A percentile compares a stretch with the other conserved stretches of the same genome.
phyloP scores from a whole-genome alignment of 2,329 filamentous ascomycete genomes.

The Aureobasidium sp. region DNA sequence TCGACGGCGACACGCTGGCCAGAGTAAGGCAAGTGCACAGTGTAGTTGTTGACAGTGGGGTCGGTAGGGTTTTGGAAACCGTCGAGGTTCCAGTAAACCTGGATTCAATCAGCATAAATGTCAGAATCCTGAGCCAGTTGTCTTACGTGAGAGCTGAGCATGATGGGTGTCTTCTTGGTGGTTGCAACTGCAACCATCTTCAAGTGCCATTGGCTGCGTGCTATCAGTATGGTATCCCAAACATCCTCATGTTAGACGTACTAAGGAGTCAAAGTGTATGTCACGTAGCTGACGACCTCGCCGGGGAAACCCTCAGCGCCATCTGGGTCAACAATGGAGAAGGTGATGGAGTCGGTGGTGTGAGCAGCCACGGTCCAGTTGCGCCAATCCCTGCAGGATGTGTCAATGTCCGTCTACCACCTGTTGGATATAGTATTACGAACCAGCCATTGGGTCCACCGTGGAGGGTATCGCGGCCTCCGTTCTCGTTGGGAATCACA shows the following conservation, averaged over 20 bases:
- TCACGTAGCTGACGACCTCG: slow-evolving; percentile 64
- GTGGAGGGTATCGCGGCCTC: slow-evolving; percentile 43
- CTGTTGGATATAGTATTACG: slow-evolving; percentile 42
- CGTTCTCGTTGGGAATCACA: slow-evolving; percentile 43
- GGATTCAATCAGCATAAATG: slow-evolving; percentile 16
- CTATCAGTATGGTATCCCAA: slow-evolving; percentile 20
- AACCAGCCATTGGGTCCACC: slow-evolving; percentile 40
- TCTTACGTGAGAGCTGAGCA: slow-evolving; percentile 62
- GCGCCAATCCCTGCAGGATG: slow-evolving; percentile 47
- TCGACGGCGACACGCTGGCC: slow-evolving; percentile 61
- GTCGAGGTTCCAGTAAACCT: slow-evolving; percentile 78
- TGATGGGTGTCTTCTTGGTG: slow-evolving; percentile 71
- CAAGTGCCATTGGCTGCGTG: slow-evolving; percentile 52
- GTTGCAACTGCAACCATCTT: slow-evolving; percentile 63
- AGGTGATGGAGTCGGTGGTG: slow-evolving; percentile 60
- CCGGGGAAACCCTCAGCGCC: slow-evolving; percentile 71
- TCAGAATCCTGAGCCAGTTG: background rate
- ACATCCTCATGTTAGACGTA: background rate
- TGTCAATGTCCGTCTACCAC: slow-evolving; percentile 46
- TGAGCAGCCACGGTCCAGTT: slow-evolving; percentile 70
- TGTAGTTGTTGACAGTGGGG: slow-evolving; percentile 57
- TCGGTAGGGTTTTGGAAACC: slow-evolving; percentile 68
- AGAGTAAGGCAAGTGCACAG: slow-evolving; percentile 62
- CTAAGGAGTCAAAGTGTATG: slow-evolving; percentile 56
- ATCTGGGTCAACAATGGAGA: slow-evolving; percentile 62